Conservation (phyloP, 169 alveolate species). For the Plasmodium sp. region DNA sequence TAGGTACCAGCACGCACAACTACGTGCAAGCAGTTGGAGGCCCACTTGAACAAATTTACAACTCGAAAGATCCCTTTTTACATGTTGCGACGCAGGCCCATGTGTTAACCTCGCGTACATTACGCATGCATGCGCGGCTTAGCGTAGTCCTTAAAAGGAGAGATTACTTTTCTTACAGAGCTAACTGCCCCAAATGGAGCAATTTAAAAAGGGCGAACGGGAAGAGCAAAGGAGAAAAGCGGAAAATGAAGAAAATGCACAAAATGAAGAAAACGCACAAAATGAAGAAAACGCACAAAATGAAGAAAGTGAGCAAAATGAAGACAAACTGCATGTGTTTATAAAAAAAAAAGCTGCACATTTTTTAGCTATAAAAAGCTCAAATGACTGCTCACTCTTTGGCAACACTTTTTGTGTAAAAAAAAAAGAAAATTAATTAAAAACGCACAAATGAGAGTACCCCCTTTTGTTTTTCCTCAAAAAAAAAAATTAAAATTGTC, state of each 20-base stretch:
- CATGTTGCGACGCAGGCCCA: background rate
- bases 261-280: no score
- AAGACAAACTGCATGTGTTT: background rate
- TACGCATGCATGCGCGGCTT: background rate
- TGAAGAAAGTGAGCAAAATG: background rate
- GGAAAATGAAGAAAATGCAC: background rate
- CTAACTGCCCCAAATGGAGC: background rate
- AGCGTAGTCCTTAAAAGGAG: background rate
- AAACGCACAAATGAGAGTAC: background rate
- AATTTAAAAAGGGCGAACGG: background rate
- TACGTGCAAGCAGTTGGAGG: background rate
- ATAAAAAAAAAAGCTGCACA: background rate
- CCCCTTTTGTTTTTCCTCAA: background rate
- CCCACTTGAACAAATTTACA: background rate
- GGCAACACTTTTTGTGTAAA: background rate
- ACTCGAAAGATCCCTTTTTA: background rate
- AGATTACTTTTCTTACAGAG: conserved; percentile 1
- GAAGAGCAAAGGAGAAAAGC: background rate
- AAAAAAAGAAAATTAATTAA: conserved; percentile 8
- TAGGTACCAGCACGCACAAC: background rate
- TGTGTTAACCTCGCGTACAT: background rate
- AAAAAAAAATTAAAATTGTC: conserved; percentile 6
- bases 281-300: no score
- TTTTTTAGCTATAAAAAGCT: conserved; percentile 7
- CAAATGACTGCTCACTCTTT: background rate